Evolutionary conservation across 768 basidiomycete genomes (phyloP), one percentile per base, ranked within the genome.

Genomic region (Trametes cinnabarina): DNA sequence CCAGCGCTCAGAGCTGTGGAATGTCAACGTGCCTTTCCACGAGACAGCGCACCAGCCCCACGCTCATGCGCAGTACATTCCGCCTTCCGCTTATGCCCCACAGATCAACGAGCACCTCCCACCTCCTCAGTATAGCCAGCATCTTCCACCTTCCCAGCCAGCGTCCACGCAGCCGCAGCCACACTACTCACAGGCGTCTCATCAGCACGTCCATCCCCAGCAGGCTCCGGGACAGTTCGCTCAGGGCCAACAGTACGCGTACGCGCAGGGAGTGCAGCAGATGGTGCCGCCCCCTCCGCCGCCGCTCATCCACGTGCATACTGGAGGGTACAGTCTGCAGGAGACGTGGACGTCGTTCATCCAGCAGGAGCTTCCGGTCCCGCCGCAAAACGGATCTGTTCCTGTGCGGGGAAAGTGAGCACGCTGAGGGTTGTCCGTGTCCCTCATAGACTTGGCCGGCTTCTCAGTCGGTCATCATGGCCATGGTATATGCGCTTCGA

Each of bases 271-370:
- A 20, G 52, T 25, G 42, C 53, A 47, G 50, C 50, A 50, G 53
- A 48, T 50, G 56, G 32, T 47, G 44, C 55, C 67, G 51, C 64
- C 68, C 26, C 48, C 62, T 37, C 55, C 65, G 64, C 47, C 63
- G 55, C 44, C 64, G 52, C 34, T 70, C 51, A 28, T 67, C 61
- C 61, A 78, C 47, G 75, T 77, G 34, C 82, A 83, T 60, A 77
- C 82, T 0, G 79, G 80, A 4, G 79, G 79, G 28, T 82, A 83
- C 51, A 83, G 84, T 66, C 73, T 87, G 54, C 82, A 84, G 69
- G 86, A 87, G 71, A 86, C 86, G 10, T 89, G 87, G 87, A 79
- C 81, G 67, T 76, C 81, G 56, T 89, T 86, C 72, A 82, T 86
- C 77, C 76, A 79, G 60, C 66, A 66, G 32, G 66, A 69, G 65